These are phyloP conservation scores for Phytophthora parvispora DNA, from an alignment of 352 stramenopile species.

Conservation along the genomic window DNA sequence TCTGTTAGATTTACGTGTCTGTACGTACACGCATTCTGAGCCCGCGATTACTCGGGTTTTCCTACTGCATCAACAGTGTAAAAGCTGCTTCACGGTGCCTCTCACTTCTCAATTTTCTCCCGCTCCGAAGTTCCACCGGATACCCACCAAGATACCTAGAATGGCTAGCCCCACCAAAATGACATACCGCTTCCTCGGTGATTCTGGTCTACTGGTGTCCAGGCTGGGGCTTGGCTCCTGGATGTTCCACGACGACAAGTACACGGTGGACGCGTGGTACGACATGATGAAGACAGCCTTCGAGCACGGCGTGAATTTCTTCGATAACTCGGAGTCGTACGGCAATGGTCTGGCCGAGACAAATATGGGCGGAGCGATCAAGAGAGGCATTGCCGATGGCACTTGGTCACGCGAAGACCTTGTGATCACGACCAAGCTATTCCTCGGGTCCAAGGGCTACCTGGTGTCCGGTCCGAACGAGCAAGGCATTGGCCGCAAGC, in stretches of 20 bases:
- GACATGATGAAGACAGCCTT: conserved; percentile 9
- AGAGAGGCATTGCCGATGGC: conserved; percentile 9
- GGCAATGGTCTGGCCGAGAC: not conserved
- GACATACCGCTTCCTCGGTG: conserved; percentile 59
- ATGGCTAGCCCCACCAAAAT: conserved; percentile 30
- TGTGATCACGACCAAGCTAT: conserved; percentile 52
- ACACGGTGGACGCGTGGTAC: conserved; percentile 15
- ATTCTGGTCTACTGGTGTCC: conserved; percentile 53
- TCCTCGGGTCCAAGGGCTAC: conserved; percentile 13
- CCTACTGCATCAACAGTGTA: too few relatives aligned
- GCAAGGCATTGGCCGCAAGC: conserved; percentile 20
- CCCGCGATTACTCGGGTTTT: too few relatives aligned
- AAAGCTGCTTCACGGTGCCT: too few relatives aligned
- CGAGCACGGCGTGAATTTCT: conserved; percentile 20
- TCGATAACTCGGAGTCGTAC: conserved; percentile 18
- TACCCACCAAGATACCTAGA: too few relatives aligned
- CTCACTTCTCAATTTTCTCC: not conserved
- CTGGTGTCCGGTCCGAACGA: not conserved
- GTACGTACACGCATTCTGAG: too few relatives aligned
- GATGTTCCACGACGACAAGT: conserved; percentile 21
- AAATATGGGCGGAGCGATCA: conserved; percentile 4
- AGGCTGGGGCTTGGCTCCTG: conserved; percentile 45
- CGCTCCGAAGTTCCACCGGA: too few relatives aligned
- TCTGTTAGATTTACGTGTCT: too few relatives aligned
- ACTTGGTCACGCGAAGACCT: conserved; percentile 8